Base-by-base conservation (phyloP, 2,329 filamentous ascomycete species). In the Colletotrichum sp. region DNA sequence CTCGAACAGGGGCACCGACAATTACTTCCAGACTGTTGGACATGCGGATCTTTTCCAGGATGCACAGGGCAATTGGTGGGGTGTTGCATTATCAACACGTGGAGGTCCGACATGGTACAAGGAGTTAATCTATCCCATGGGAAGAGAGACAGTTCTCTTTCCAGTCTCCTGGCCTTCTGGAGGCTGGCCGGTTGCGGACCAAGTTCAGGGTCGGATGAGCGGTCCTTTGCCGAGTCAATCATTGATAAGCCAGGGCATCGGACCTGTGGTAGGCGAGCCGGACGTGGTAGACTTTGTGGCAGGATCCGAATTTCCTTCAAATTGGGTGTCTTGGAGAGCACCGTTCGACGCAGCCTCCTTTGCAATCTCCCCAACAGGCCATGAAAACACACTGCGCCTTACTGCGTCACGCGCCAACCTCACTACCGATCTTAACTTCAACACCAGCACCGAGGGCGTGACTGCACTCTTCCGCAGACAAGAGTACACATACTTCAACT, bases 61-160 rank as follows among this genome's bases (percentile, higher is more conserved):
- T 62, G 52, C 77, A 1, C 36, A 78, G 0, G 89, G 87, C 0
- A 86, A 88, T 44, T 92, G 90, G 90, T 91, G 89, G 89, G 87
- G 84, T 0, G 82, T 88, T 9, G 85, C 85, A 2, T 81, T 92
- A 2, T 83, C 86, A 2, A 88, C 87, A 0, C 83, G 89, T 3
- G 84, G 83, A 21, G 88, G 86, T 0, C 84, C 86, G 0, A 81
- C 82, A 12, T 88, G 81, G 76, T 76, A 79, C 18, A 66, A 30
- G 12, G 30, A 65, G 8, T 39, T 64, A 26, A 82, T 82, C 28
- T 90, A 88, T 78, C 88, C 89, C 0, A 90, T 91, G 89, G 90
- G 90, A 3, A 83, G 90, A 10, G 90, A 92, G 79, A 87, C 87
- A 0, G 86, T 90, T 0, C 80, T 91, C 5, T 85, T 84, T 15